A percentile compares a stretch with the other conserved stretches of the same genome.
Evolutionary conservation across 2,329 filamentous ascomycete species (phyloP).

Genomic region (Pseudocercospora cruenta): DNA sequence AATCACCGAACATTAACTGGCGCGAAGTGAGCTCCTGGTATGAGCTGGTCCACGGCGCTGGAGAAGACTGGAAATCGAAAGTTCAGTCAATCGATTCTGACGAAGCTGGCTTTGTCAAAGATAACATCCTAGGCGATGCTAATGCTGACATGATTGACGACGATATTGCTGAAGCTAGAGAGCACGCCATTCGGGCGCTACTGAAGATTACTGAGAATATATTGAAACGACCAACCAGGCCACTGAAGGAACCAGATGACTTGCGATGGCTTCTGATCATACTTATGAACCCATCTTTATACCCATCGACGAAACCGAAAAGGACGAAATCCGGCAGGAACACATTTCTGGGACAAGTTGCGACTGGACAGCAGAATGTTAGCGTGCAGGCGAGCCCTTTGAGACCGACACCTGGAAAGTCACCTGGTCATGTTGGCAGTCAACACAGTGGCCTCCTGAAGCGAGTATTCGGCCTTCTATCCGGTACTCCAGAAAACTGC

Average conservation of each 20-base stretch:
- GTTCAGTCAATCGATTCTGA: constrained; percentile 50
- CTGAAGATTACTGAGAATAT: constrained; percentile 79
- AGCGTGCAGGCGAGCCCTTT: constrained; percentile 24
- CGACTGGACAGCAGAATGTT: constrained; percentile 24
- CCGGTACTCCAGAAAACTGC: constrained; percentile 73
- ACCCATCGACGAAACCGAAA: constrained; percentile 43
- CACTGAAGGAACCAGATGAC: constrained; percentile 69
- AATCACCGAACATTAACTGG: constrained; percentile 77
- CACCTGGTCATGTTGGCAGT: constrained; percentile 53
- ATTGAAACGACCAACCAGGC: constrained; percentile 75
- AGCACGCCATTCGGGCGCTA: constrained; percentile 69
- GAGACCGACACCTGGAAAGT: constrained; percentile 31
- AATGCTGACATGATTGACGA: constrained; percentile 52
- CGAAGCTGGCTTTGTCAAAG: constrained; percentile 33
- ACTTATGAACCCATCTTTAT: constrained; percentile 76
- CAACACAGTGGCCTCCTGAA: constrained; percentile 85
- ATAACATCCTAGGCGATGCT: constrained; percentile 53
- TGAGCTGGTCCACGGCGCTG: constrained; percentile 67
- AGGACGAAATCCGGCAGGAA: constrained; percentile 14
- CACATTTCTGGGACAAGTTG: constrained; percentile 15
- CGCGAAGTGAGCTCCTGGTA: constrained; percentile 74
- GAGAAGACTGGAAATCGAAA: constrained; percentile 65
- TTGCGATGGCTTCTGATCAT: constrained; percentile 78
- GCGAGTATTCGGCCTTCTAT: constrained; percentile 76
- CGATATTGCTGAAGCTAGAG: constrained; percentile 63